Evolutionary conservation across 2,329 filamentous ascomycete species (phyloP), one percentile per base, ranked within the genome.

Genomic region (Madurella mycetomatis): DNA sequence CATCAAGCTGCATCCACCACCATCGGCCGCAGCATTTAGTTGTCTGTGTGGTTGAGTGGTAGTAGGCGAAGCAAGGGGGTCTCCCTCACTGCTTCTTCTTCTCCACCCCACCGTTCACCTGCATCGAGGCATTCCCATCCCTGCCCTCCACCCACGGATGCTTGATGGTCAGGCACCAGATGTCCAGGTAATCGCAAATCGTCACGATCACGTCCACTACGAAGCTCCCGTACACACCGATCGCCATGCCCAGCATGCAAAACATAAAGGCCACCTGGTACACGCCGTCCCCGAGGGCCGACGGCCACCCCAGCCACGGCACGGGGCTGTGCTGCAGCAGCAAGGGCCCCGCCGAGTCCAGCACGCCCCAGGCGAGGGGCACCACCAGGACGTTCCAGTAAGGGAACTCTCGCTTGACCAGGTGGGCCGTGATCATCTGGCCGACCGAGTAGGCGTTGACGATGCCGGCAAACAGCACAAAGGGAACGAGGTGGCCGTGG

Each of bases 111-210:
- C 68, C 67, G 54, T 74, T 70, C 48, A 69, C 61, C 51, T 66
- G 51, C 56, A 47, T 50, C 43, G 69, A 62, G 55, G 73, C 69
- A 49, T 70, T 62, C 44, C 64, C 54, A 1, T 58, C 49, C 44
- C 63, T 54, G 13, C 62, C 72, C 64, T 81, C 79, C 19, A 77
- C 73, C 60, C 80, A 78, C 18, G 82, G 83, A 64, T 97, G 86
- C 81, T 99, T 99, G 75, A 99, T 99, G 1, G 89, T 95, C 69
- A 99, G 77, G 69, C 94, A 99, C 90, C 91, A 97, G 62, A 99
- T 99, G 69, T 99, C 94, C 57, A 97, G 79, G 70, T 95, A 96
- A 70, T 99, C 94, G 73, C 94, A 99, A 64, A 99, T 97, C 31
- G 90, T 95, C 56, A 94, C 90, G 62, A 99, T 96, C 53, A 97